Evolutionary conservation across 108 stramenopile genomes (phyloP).

Genomic region (Mediolabrus comicus): DNA sequence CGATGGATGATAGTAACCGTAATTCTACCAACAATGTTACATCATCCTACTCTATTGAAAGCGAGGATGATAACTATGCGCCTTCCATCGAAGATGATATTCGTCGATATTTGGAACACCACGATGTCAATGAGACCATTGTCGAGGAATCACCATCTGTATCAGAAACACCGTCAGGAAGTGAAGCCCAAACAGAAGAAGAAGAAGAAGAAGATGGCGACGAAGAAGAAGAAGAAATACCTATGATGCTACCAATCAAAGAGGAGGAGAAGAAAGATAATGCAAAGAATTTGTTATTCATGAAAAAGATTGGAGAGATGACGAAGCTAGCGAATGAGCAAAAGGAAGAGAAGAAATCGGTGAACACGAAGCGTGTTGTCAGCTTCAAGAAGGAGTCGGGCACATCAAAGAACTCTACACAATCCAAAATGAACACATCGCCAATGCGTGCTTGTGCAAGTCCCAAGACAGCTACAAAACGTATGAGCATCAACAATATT

Average conservation of each 20-base stretch:
- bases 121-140: background rate
- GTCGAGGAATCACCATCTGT: background rate
- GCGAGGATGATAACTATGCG: background rate
- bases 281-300: background rate
- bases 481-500: conserved; percentile 5
- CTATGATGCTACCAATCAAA: background rate
- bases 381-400: background rate
- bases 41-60: background rate
- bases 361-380: background rate
- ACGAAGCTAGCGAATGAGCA: background rate
- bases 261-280: background rate
- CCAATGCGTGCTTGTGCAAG: background rate
- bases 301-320: conserved; percentile 1
- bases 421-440: background rate
- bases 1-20: background rate
- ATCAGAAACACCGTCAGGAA: background rate
- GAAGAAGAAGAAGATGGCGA: background rate
- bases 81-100: too few species aligned
- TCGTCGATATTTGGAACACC: too few species aligned
- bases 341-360: background rate
- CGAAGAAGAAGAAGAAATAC: background rate
- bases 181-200: background rate
- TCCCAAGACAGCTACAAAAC: background rate
- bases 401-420: background rate
- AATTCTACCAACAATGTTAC: background rate